These are phyloP conservation scores for Raddia guianensis DNA, from an alignment of 176 grass and related monocot genomes.

Conservation along the genomic window DNA sequence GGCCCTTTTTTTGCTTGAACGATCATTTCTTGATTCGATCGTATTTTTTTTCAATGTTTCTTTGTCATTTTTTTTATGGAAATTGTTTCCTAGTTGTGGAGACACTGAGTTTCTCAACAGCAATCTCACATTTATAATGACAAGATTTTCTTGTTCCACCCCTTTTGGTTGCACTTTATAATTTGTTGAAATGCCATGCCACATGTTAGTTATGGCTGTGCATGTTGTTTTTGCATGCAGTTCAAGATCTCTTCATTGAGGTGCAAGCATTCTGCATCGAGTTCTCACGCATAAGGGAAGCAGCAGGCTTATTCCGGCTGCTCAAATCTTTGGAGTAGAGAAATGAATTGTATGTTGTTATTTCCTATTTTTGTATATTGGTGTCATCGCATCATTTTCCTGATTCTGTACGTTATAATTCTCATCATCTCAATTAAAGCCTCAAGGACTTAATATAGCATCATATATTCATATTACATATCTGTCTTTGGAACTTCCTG, in stretches of 20 bases:
- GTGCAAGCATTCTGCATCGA: conserved; percentile 99
- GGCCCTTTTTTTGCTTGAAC: background rate
- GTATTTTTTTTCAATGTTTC: background rate
- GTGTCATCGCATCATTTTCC: conserved; percentile 3
- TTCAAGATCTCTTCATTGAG: conserved; percentile 99
- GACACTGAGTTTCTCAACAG: background rate
- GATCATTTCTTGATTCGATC: background rate
- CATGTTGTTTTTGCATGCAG: conserved; percentile 55
- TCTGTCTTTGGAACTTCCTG: conserved; percentile 23
- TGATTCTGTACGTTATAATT: conserved; percentile 46
- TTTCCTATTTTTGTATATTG: conserved; percentile 42
- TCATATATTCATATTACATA: conserved; percentile 22
- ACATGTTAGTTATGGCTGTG: conserved; percentile 26
- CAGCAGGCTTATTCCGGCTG: conserved; percentile 91
- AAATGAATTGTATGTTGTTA: conserved; percentile 55
- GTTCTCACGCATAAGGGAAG: conserved; percentile 98
- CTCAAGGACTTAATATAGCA: conserved; percentile 6
- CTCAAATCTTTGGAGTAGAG: conserved; percentile 95
- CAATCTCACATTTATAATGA: background rate
- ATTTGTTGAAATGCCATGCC: conserved; percentile 1
- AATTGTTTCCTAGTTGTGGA: conserved; percentile 4
- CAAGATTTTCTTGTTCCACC: background rate
- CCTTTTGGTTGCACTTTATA: conserved; percentile 3
- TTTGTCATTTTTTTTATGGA: background rate
- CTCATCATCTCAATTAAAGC: conserved; percentile 15